Conservation (phyloP, 768 basidiomycete species). For the Termitomyces sp. region DNA sequence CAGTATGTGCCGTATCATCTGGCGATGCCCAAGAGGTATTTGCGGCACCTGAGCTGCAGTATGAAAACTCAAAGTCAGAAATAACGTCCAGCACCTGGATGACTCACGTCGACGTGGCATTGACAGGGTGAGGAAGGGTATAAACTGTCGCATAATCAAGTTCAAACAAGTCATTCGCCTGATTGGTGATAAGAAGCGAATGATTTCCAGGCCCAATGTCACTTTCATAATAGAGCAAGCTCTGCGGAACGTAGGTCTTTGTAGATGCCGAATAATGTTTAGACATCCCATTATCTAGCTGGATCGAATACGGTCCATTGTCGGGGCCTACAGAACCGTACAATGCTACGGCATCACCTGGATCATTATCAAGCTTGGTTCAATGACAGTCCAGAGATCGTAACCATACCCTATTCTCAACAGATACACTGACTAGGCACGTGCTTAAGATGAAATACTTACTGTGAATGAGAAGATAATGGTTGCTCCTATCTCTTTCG, state of each 20-base stretch:
- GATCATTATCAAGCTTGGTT: neutral
- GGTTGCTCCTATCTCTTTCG: neutral
- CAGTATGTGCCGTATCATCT: neutral
- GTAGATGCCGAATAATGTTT: neutral
- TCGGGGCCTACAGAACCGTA: slow-evolving; percentile 7
- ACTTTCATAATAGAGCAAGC: slow-evolving; percentile 1
- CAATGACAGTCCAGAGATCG: neutral
- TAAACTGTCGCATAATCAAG: neutral
- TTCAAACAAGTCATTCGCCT: neutral
- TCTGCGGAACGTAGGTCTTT: neutral
- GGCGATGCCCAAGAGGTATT: neutral
- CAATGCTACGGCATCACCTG: slow-evolving; percentile 7
- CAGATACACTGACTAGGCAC: neutral
- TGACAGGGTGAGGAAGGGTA: neutral
- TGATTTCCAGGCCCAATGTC: neutral
- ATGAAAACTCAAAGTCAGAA: neutral
- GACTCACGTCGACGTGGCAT: neutral
- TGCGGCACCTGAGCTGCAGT: neutral
- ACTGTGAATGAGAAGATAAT: neutral
- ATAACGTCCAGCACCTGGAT: neutral
- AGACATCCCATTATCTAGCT: neutral
- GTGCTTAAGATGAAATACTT: neutral
- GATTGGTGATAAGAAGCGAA: neutral
- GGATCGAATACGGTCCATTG: slow-evolving; percentile 6
- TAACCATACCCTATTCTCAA: neutral